These are phyloP conservation scores for Blastobotrys elegans DNA, from an alignment of 1,139 yeast species.

Conservation along the genomic window DNA sequence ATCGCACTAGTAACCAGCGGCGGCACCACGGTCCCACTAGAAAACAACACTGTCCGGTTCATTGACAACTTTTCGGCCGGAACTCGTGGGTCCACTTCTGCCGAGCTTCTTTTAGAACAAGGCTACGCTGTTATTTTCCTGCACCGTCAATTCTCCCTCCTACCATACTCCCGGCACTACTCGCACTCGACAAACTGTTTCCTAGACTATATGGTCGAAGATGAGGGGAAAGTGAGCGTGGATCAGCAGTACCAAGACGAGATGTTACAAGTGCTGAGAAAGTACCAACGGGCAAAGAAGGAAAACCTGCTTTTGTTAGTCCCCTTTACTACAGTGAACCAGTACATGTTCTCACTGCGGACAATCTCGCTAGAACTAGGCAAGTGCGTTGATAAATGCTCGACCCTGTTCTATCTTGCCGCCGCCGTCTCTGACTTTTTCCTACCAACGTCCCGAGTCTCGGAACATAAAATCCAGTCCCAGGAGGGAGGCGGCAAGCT, in stretches of 20 bases:
- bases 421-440: conserved; percentile 98
- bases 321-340: conserved; percentile 94
- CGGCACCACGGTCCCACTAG: conserved; percentile 98
- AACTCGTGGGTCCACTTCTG: conserved; percentile 93
- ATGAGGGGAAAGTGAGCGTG: conserved; percentile 39
- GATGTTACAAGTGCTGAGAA: conserved; percentile 60
- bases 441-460: conserved; percentile 76
- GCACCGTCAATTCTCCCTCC: conserved; percentile 84
- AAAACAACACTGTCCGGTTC: conserved; percentile 91
- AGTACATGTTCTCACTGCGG: conserved; percentile 79
- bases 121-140: conserved; percentile 91
- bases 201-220: conserved; percentile 64
- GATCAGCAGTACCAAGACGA: conserved; percentile 55
- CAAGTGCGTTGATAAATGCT: conserved; percentile 28
- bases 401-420: conserved; percentile 69
- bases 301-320: conserved; percentile 59
- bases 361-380: conserved; percentile 58
- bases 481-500: conserved; percentile 63
- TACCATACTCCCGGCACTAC: conserved; percentile 88
- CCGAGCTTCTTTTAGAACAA: conserved; percentile 79
- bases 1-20: conserved; percentile 89
- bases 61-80: conserved; percentile 98
- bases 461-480: conserved; percentile 93
- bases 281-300: conserved; percentile 57
- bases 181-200: conserved; percentile 81